Evolutionary conservation across 352 stramenopile species (phyloP), one percentile per base, ranked within the genome.

Genomic region (Lagenidium giganteum): DNA sequence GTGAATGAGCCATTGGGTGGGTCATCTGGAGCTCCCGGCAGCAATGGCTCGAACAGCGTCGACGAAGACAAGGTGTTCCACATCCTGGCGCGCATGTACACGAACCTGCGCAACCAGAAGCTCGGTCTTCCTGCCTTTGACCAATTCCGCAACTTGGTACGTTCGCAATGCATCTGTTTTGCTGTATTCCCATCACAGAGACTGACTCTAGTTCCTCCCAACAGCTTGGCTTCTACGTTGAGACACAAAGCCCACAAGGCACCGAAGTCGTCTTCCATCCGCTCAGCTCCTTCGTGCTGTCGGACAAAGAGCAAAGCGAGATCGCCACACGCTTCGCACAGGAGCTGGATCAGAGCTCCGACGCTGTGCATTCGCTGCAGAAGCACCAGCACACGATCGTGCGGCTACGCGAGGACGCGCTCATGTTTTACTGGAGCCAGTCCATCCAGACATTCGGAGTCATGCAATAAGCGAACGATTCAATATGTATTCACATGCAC

Each of bases 341-440:
- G 17, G 70, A 81, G 33, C 59, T 88, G 1, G 46, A 73, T 25
- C 71, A 70, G 14, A 54, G 76, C 52, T 82, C 80, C 26, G 68
- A 80, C 42, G 68, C 75, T 16, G 72, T 93, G 39, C 79, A 90
- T 58, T 87, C 74, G 33, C 54, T 93, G 46, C 70, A 77, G 24
- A 89, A 89, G 67, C 87, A 89, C 48, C 70, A 90, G 49, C 70
- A 89, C 67, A 89, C 87, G 47, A 59, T 93, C 48, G 70, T 88
- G 33, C 77, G 88, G 64, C 53, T 93, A 37, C 80, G 79, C 13
- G 80, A 93, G 45, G 75, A 93, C 47, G 80, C 80, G 17, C 61
- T 93, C 44, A 90, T 93, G 80, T 89, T 80, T 43, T 90, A 87
- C 49, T 93, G 80, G 80, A 93, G 77, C 56, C 77, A 89, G 63